Conservation (phyloP, 2,329 filamentous ascomycete genomes). For the Cercospora nicotianae region DNA sequence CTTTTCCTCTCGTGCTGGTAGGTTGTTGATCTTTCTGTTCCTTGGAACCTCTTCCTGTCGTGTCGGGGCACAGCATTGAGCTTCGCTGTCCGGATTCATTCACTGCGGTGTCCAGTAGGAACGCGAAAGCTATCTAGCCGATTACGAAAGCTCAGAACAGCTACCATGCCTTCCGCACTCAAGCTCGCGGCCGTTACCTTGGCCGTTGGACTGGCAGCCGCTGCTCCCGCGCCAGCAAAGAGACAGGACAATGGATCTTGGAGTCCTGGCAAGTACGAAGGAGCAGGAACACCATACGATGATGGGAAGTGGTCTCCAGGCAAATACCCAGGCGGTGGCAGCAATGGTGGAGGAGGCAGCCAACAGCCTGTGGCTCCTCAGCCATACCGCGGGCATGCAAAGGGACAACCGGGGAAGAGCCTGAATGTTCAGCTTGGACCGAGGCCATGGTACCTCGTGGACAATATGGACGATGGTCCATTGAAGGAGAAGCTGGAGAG, state of each 20-base stretch:
- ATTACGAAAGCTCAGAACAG: neutral
- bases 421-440: conserved; percentile 59
- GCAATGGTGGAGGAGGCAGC: neutral
- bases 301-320: conserved; percentile 7
- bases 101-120: neutral
- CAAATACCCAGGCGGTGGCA: conserved; percentile 9
- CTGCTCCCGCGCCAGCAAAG: conserved; percentile 12
- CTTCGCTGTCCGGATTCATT: neutral
- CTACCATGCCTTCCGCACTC: conserved; percentile 4
- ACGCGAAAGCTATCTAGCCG: neutral
- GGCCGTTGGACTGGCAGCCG: conserved; percentile 13
- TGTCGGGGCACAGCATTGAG: neutral
- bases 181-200: conserved; percentile 10
- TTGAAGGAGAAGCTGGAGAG: conserved; percentile 61
- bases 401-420: conserved; percentile 13
- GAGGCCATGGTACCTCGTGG: conserved; percentile 64
- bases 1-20: neutral
- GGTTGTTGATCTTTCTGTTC: neutral
- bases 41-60: neutral
- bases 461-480: conserved; percentile 60
- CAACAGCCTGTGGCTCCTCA: conserved; percentile 7
- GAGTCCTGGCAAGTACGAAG: conserved; percentile 10
- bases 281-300: conserved; percentile 10
- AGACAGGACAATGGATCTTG: conserved; percentile 4
- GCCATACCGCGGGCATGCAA: conserved; percentile 8